These are phyloP conservation scores for Trichophyton verrucosum DNA, from an alignment of 2,329 filamentous ascomycete species.

Conservation along the genomic window DNA sequence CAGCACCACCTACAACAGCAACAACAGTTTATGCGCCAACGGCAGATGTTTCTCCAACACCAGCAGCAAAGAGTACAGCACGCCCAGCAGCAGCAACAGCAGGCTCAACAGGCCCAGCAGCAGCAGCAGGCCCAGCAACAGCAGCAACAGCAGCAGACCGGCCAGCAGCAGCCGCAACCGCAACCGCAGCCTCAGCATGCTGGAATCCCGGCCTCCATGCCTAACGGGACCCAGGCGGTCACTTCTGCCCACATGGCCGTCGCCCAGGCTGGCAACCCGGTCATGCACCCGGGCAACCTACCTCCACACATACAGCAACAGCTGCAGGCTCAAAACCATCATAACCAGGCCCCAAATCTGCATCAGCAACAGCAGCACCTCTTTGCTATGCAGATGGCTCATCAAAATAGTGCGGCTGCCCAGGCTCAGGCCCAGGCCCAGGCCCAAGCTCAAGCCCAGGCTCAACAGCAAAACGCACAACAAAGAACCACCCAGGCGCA, in stretches of 20 bases:
- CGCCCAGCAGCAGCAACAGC: constrained; percentile 18
- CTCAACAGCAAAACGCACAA: constrained; percentile 29
- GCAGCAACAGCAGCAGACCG: constrained; percentile 19
- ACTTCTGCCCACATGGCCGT: constrained; percentile 33
- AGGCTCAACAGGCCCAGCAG: constrained; percentile 23
- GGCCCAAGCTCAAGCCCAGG: constrained; percentile 27
- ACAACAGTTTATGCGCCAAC: constrained; percentile 19
- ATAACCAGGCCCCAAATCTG: constrained; percentile 31
- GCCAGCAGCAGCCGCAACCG: constrained; percentile 19
- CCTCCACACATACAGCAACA: constrained; percentile 32
- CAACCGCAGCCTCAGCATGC: constrained; percentile 19
- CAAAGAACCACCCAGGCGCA: constrained; percentile 33
- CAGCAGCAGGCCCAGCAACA: constrained; percentile 24
- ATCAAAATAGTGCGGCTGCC: background rate
- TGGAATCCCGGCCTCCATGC: constrained; percentile 29
- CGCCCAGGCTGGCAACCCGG: constrained; percentile 30
- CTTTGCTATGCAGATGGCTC: constrained; percentile 23
- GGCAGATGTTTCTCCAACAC: constrained; percentile 24
- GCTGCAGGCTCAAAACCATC: constrained; percentile 21
- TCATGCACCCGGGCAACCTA: constrained; percentile 28
- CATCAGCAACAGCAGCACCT: constrained; percentile 31
- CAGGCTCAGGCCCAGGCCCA: constrained; percentile 31
- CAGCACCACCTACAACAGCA: constrained; percentile 22
- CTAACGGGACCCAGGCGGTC: constrained; percentile 30
- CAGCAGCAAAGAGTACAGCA: constrained; percentile 17